phyloP scores from a whole-genome alignment of 768 basidiomycete genomes.

The Leccinum obscurum region DNA sequence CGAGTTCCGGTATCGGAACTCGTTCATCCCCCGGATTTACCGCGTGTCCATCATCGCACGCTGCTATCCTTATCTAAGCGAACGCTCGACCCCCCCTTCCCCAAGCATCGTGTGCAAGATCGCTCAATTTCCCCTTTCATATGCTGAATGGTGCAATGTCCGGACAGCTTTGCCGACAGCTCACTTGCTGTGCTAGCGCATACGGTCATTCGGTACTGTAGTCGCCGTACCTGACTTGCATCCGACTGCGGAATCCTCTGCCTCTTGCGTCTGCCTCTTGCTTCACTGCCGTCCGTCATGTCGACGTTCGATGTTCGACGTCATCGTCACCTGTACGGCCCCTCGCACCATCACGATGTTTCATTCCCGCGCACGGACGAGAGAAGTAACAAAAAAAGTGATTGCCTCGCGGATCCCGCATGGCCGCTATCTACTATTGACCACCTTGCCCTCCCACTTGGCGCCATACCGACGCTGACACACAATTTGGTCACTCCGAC shows the following conservation, averaged over 20 bases:
- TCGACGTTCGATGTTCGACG: conserved; percentile 6
- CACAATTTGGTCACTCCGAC: neutral
- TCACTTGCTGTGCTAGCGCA: neutral
- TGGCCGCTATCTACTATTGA: conserved; percentile 21
- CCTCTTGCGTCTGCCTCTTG: neutral
- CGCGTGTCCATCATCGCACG: conserved; percentile 9
- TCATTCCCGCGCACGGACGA: conserved; percentile 31
- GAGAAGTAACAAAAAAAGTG: neutral
- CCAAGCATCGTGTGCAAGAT: neutral
- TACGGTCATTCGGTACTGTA: conserved; percentile 12
- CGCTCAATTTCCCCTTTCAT: neutral
- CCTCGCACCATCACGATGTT: conserved; percentile 18
- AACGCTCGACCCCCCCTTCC: conserved; percentile 7
- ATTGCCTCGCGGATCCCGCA: conserved; percentile 32
- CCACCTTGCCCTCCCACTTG: neutral
- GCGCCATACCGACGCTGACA: conserved; percentile 20
- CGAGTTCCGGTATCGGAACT: conserved; percentile 28
- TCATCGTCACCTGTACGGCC: conserved; percentile 24
- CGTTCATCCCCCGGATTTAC: conserved; percentile 15
- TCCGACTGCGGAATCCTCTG: conserved; percentile 15
- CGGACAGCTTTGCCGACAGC: neutral
- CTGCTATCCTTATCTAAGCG: conserved; percentile 31
- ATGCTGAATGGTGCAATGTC: neutral
- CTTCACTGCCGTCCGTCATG: conserved; percentile 2
- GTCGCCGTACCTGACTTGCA: conserved; percentile 22